Evolutionary conservation across 768 basidiomycete genomes (phyloP).

Genomic region (Tubosaeta sp.): DNA sequence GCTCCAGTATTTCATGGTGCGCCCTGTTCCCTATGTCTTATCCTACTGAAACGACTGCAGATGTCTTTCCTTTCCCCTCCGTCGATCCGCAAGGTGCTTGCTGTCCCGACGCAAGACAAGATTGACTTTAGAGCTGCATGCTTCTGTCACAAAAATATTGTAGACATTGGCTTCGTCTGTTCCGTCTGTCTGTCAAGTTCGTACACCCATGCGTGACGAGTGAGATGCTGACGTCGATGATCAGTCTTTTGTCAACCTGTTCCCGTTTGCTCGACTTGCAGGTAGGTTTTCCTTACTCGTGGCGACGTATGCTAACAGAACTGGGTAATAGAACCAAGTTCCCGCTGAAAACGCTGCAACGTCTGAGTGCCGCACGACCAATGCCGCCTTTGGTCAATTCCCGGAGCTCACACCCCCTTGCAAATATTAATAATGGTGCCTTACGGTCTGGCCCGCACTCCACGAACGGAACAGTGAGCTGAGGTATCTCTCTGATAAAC

Average conservation of each 20-base stretch:
- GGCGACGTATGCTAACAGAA: neutral
- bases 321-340: constrained; percentile 73
- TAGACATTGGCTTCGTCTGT: constrained; percentile 96
- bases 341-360: constrained; percentile 86
- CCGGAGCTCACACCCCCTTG: constrained; percentile 31
- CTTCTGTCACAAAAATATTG: constrained; percentile 96
- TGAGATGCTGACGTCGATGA: constrained; percentile 9
- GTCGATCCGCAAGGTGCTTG: constrained; percentile 68
- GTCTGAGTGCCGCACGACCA: constrained; percentile 62
- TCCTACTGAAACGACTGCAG: constrained; percentile 37
- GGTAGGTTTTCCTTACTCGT: constrained; percentile 44
- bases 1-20: constrained; percentile 86
- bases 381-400: constrained; percentile 28
- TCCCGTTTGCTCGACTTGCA: constrained; percentile 91
- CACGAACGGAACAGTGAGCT: constrained; percentile 18
- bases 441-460: constrained; percentile 15
- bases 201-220: constrained; percentile 25
- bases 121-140: constrained; percentile 97
- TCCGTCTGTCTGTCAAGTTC: constrained; percentile 96
- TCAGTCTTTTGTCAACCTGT: constrained; percentile 92
- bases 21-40: constrained; percentile 15
- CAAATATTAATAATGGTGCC: constrained; percentile 32
- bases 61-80: constrained; percentile 78
- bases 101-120: constrained; percentile 88
- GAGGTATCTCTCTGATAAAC: neutral